These are phyloP conservation scores for Heterobasidion parviporum DNA, from an alignment of 1,284 basidiomycete genomes.

Conservation along the genomic window DNA sequence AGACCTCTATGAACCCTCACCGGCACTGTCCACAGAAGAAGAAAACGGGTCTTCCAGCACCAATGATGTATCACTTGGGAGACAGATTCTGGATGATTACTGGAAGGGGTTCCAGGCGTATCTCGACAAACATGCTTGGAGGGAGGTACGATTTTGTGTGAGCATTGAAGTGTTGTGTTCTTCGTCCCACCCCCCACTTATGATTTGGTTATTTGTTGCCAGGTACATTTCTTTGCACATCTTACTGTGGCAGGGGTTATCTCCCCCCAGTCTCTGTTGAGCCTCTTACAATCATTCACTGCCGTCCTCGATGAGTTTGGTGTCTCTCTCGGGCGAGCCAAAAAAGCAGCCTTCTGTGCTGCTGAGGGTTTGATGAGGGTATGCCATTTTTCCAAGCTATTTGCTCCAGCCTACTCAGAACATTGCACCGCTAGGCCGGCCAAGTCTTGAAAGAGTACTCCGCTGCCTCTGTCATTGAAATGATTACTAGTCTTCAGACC, in stretches of 20 bases:
- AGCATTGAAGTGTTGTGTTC: conserved; percentile 22
- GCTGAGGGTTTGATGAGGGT: conserved; percentile 84
- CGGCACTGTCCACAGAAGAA: conserved; percentile 24
- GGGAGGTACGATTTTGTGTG: conserved; percentile 80
- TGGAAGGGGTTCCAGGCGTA: conserved; percentile 82
- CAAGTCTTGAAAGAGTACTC: conserved; percentile 44
- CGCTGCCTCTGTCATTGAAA: conserved; percentile 43
- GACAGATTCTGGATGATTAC: conserved; percentile 79
- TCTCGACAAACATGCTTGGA: conserved; percentile 83
- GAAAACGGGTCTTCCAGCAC: conserved; percentile 18
- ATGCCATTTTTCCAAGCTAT: conserved; percentile 4
- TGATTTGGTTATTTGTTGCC: conserved; percentile 1
- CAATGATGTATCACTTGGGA: conserved; percentile 49
- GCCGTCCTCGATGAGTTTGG: conserved; percentile 86
- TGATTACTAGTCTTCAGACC: conserved; percentile 57
- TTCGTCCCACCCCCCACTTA: neutral
- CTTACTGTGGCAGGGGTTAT: conserved; percentile 72
- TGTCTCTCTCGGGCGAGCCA: conserved; percentile 79
- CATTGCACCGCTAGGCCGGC: conserved; percentile 38
- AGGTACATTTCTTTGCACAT: conserved; percentile 91
- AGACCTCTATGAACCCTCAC: conserved; percentile 46
- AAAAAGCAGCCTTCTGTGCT: conserved; percentile 80
- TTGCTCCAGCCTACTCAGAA: neutral
- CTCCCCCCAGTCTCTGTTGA: conserved; percentile 66
- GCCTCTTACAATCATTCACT: conserved; percentile 74